Evolutionary conservation across 179 eudicot species (phyloP), one percentile per base, ranked within the genome.

Genomic region (Monotropa hypopitys): DNA sequence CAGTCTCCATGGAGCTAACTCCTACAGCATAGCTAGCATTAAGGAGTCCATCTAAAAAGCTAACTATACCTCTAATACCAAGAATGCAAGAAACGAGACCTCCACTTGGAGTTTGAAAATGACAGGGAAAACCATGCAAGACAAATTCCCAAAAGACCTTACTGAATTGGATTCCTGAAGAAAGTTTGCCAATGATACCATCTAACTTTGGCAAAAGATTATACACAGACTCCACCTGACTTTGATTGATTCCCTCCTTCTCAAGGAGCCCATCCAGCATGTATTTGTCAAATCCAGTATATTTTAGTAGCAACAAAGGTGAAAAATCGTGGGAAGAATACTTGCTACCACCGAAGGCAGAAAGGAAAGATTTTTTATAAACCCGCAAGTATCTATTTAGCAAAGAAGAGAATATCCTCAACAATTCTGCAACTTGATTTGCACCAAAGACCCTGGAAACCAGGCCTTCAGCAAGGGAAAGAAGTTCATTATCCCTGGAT

Each of bases 61-160:
- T 56, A 54, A 91, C 62, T 16, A 94, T 87, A 70, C 88, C 92
- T 81, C 84, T 87, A 65, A 96, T 88, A 76, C 83, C 82, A 72
- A 94, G 87, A 51, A 91, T 80, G 75, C 91, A 91, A 70, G 99
- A 91, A 76, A 91, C 79, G 5, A 96, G 84, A 79, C 82, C 76
- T 56, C 88, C 96, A 78, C 90, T 90, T 16, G 87, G 82, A 79
- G 79, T 76, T 73, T 79, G 90, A 81, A 59, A 82, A 77, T 88
- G 83, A 66, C 88, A 85, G n/a, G 99, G 97, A 86, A 96, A 90
- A 72, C 99, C 98, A 88, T 96, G 98, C 80, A 96, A 81, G 76
- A 84, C 66, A 81, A 89, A 77, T 85, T 94, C 96, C 85, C 92
- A 87, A 73, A 85, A 88, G 56, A 84, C 76, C 74, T 84, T 84